These are phyloP conservation scores for Cochlearia excelsa DNA, from an alignment of 345 rosid species.

Conservation along the genomic window DNA sequence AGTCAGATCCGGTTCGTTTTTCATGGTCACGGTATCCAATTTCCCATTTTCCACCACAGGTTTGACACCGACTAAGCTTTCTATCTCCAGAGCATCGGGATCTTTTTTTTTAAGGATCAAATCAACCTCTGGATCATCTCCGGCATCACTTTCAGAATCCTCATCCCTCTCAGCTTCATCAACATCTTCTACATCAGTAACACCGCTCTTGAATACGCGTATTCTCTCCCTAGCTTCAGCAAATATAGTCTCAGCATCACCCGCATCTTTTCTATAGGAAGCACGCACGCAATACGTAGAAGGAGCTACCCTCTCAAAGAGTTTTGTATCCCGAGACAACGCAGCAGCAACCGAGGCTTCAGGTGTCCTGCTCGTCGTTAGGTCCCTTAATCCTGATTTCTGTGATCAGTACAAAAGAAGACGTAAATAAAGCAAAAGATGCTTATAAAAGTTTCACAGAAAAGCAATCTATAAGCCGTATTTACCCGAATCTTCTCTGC, in stretches of 20 bases:
- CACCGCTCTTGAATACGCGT: slow-evolving; percentile 55
- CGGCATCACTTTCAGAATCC: slow-evolving; percentile 78
- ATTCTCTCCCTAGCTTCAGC: slow-evolving; percentile 77
- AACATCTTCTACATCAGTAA: slow-evolving; percentile 67
- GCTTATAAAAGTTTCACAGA: not conserved
- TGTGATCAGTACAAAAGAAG: slow-evolving; percentile 29
- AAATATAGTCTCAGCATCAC: slow-evolving; percentile 66
- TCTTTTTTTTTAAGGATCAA: slow-evolving; percentile 44
- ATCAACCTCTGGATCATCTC: slow-evolving; percentile 73
- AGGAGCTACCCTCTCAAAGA: slow-evolving; percentile 92
- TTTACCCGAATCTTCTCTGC: slow-evolving; percentile 90
- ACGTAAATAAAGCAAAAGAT: not conserved
- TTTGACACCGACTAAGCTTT: slow-evolving; percentile 20
- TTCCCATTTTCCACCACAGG: slow-evolving; percentile 42
- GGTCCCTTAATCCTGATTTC: slow-evolving; percentile 93
- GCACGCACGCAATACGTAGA: slow-evolving; percentile 88
- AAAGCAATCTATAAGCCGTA: slow-evolving; percentile 10
- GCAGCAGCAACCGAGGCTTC: slow-evolving; percentile 97
- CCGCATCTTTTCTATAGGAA: slow-evolving; percentile 72
- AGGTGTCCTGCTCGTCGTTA: slow-evolving; percentile 90
- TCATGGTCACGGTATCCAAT: slow-evolving; percentile 23
- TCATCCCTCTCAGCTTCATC: slow-evolving; percentile 88
- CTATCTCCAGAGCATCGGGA: slow-evolving; percentile 33
- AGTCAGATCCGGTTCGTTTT: slow-evolving; percentile 39
- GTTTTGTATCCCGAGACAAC: slow-evolving; percentile 84